phyloP scores from a whole-genome alignment of 2,329 filamentous ascomycete species.

The Graphiopsis chlorocephala region DNA sequence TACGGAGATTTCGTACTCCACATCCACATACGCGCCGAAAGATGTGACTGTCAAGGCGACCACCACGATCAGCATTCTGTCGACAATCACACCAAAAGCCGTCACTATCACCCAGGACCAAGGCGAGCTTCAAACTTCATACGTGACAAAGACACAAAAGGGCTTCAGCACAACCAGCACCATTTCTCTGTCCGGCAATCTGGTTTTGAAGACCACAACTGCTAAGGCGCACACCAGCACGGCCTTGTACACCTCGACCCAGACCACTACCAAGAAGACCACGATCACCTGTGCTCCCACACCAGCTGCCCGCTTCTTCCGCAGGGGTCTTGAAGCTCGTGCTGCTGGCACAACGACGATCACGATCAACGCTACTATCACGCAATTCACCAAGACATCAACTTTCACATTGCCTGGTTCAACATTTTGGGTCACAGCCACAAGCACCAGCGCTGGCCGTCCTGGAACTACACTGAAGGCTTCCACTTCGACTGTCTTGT shows the following conservation, averaged over 20 bases:
- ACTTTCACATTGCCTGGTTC: slow-evolving; percentile 16
- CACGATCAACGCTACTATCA: slow-evolving; percentile 29
- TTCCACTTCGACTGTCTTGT: slow-evolving; percentile 24
- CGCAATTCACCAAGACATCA: slow-evolving; percentile 25
- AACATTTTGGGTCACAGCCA: slow-evolving; percentile 26
- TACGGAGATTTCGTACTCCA: slow-evolving; percentile 20
- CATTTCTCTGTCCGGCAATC: slow-evolving; percentile 21
- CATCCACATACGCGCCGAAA: slow-evolving; percentile 16
- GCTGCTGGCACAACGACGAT: slow-evolving; percentile 27
- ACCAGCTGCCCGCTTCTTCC: slow-evolving; percentile 20
- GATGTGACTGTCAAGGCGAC: slow-evolving; percentile 27
- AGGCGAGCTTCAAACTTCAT: slow-evolving; percentile 24
- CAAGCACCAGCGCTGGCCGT: slow-evolving; percentile 26
- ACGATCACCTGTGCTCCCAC: slow-evolving; percentile 33
- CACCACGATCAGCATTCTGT: slow-evolving; percentile 16
- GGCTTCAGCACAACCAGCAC: slow-evolving; percentile 32
- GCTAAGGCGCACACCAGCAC: slow-evolving; percentile 25
- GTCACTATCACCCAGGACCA: slow-evolving; percentile 21
- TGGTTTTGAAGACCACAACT: slow-evolving; percentile 27
- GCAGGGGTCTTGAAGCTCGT: slow-evolving; percentile 19
- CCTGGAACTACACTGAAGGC: slow-evolving; percentile 27
- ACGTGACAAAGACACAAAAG: slow-evolving; percentile 28
- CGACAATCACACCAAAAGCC: slow-evolving; percentile 20
- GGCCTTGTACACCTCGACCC: slow-evolving; percentile 26
- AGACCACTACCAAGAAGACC: slow-evolving; percentile 32